A percentile compares a stretch with the other conserved stretches of the same genome.
Conservation (phyloP, 1,139 yeast genomes). For the Pichia kudriavzevii region DNA sequence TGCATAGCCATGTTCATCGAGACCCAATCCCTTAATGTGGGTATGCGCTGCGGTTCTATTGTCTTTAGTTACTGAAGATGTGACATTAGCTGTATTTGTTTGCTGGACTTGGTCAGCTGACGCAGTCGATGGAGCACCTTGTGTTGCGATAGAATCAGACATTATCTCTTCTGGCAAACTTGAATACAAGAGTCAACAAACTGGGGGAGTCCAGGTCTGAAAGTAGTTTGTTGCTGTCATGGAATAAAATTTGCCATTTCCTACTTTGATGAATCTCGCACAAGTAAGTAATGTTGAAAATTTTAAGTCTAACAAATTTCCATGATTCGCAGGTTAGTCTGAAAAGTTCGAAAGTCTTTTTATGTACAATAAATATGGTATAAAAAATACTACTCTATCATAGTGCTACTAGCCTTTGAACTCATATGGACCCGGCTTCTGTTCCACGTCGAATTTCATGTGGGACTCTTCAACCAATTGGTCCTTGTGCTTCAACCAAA, state of each 20-base stretch:
- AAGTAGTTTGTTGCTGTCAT: too few relatives aligned
- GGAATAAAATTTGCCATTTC: conserved; percentile 4
- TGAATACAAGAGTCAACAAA: too few relatives aligned
- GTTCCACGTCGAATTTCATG: conserved; percentile 50
- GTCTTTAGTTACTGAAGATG: conserved; percentile 29
- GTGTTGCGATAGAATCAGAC: conserved; percentile 60
- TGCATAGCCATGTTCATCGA: conserved; percentile 86
- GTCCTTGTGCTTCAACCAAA: conserved; percentile 52
- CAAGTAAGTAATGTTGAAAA: too few relatives aligned
- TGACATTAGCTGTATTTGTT: conserved; percentile 18
- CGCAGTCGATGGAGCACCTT: conserved; percentile 1
- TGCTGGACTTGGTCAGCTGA: conserved; percentile 6
- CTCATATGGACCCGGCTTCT: conserved; percentile 75
- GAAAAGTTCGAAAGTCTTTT: too few relatives aligned
- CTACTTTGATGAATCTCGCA: too few relatives aligned
- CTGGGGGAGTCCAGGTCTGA: too few relatives aligned
- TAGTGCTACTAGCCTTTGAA: conserved; percentile 37
- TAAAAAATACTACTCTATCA: too few relatives aligned
- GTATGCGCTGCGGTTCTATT: conserved; percentile 94
- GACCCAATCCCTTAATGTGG: conserved; percentile 90
- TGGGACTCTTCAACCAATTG: conserved; percentile 44
- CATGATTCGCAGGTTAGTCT: too few relatives aligned
- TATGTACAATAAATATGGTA: too few relatives aligned
- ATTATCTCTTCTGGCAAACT: too few relatives aligned
- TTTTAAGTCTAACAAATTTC: too few relatives aligned